phyloP scores from a whole-genome alignment of 345 rosid species.

The Dimocarpus longan region DNA sequence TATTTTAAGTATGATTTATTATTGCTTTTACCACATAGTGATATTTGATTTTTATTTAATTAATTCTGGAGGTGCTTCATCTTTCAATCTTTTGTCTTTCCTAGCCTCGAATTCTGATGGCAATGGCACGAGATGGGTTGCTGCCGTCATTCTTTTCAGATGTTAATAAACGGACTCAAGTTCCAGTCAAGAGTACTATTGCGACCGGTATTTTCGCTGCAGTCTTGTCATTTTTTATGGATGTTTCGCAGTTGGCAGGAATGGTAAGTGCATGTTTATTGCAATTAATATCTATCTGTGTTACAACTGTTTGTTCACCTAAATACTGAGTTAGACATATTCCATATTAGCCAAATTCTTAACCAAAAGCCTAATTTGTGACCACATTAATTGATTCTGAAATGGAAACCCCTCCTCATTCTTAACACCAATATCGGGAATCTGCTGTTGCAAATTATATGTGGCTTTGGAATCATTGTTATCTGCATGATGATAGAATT shows the following conservation, averaged over 20 bases:
- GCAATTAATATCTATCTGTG: background rate
- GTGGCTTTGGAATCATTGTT: background rate
- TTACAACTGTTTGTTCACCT: background rate
- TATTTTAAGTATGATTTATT: background rate
- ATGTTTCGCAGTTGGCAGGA: slow-evolving; percentile 84
- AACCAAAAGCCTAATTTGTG: background rate
- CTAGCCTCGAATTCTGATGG: slow-evolving; percentile 93
- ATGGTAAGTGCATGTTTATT: slow-evolving; percentile 55
- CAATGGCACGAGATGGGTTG: slow-evolving; percentile 95
- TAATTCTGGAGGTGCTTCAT: slow-evolving; percentile 2
- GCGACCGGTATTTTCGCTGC: slow-evolving; percentile 76
- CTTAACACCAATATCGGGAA: background rate
- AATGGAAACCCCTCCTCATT: background rate
- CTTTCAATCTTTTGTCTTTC: slow-evolving; percentile 12
- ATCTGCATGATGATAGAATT: background rate
- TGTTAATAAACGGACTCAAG: slow-evolving; percentile 63
- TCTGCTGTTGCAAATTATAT: background rate
- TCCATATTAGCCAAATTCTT: background rate
- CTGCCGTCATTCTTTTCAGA: slow-evolving; percentile 84
- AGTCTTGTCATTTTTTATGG: slow-evolving; percentile 72
- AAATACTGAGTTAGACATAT: too few species aligned
- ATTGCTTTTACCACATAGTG: background rate
- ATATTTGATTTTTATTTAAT: background rate
- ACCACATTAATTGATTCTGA: too few species aligned
- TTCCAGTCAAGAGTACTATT: slow-evolving; percentile 80